These are phyloP conservation scores for Sambucus nigra DNA, from an alignment of 129 eudicot genomes.

Conservation along the genomic window DNA sequence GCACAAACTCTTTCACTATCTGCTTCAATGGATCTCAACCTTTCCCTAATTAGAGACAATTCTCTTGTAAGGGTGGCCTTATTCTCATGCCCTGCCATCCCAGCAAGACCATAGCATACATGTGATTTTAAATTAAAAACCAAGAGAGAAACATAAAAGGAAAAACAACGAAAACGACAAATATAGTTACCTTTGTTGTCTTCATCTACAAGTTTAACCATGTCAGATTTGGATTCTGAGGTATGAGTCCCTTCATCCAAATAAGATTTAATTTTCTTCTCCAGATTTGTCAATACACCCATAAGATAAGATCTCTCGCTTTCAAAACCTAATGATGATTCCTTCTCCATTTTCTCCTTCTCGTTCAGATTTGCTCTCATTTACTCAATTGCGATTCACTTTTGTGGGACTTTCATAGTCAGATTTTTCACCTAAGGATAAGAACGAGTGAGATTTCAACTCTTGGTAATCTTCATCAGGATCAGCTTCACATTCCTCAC, in stretches of 20 bases:
- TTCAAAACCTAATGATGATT: slow-evolving; percentile 51
- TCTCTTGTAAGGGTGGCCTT: slow-evolving; percentile 58
- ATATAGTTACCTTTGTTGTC: slow-evolving; percentile 19
- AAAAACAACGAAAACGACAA: background rate
- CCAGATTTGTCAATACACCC: slow-evolving; percentile 45
- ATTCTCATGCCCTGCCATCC: slow-evolving; percentile 25
- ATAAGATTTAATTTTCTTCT: slow-evolving; percentile 29
- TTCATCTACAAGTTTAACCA: slow-evolving; percentile 22
- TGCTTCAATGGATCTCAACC: slow-evolving; percentile 74
- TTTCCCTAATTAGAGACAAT: slow-evolving; percentile 49
- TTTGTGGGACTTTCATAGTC: slow-evolving; percentile 28
- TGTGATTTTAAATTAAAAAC: background rate
- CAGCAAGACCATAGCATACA: too few relatives aligned
- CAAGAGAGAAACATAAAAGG: background rate
- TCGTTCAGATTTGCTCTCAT: slow-evolving; percentile 26
- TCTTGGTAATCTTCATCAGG: slow-evolving; percentile 61
- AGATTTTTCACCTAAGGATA: slow-evolving; percentile 43
- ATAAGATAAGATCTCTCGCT: slow-evolving; percentile 52
- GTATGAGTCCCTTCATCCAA: slow-evolving; percentile 23
- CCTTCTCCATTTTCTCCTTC: slow-evolving; percentile 20
- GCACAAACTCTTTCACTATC: too few relatives aligned
- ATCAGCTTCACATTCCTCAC: slow-evolving; percentile 31
- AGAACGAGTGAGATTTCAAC: slow-evolving; percentile 39
- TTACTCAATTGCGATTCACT: too few relatives aligned
- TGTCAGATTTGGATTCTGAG: slow-evolving; percentile 2